Evolutionary conservation across 2,329 filamentous ascomycete genomes (phyloP).

Genomic region (Sphaerulina vaccinii): DNA sequence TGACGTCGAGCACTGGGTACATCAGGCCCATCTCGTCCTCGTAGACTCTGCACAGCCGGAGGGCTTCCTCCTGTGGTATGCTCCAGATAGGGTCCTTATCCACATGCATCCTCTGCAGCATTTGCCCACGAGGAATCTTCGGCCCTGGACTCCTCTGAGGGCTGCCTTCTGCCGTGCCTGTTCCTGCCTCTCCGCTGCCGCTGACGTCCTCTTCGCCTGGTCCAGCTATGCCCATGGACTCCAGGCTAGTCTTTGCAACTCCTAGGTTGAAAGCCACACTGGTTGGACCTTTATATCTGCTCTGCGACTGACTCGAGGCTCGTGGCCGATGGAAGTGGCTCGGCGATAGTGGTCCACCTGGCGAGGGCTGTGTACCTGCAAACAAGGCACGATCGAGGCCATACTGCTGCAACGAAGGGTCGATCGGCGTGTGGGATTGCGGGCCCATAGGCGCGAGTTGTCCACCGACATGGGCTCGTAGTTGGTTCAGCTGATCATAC

Average conservation of each 20-base stretch:
- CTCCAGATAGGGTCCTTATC: slow-evolving; percentile 76
- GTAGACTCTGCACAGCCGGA: slow-evolving; percentile 74
- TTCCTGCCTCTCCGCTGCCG: slow-evolving; percentile 26
- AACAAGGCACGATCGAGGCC: slow-evolving; percentile 22
- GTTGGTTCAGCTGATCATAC: slow-evolving; percentile 66
- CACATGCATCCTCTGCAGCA: slow-evolving; percentile 40
- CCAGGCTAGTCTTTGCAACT: slow-evolving; percentile 80
- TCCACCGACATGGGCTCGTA: slow-evolving; percentile 54
- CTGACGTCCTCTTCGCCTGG: slow-evolving; percentile 64
- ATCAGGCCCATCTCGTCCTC: slow-evolving; percentile 90
- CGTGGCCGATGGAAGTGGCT: slow-evolving; percentile 32
- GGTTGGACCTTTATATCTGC: slow-evolving; percentile 78
- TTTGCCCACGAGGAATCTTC: slow-evolving; percentile 19
- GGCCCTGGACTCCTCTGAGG: slow-evolving; percentile 19
- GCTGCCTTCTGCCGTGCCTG: slow-evolving; percentile 22
- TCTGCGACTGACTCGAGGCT: slow-evolving; percentile 45
- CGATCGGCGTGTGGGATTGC: slow-evolving; percentile 32
- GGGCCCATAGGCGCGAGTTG: slow-evolving; percentile 11
- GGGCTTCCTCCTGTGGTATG: slow-evolving; percentile 73
- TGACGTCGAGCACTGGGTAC: slow-evolving; percentile 82
- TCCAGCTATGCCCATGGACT: slow-evolving; percentile 81
- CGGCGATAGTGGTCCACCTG: slow-evolving; percentile 34
- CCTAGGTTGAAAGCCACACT: slow-evolving; percentile 83
- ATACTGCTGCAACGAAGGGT: slow-evolving; percentile 37
- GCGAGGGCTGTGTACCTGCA: slow-evolving; percentile 22